Percentiles rank a stretch among this genome's conserved stretches.
Conservation (phyloP, 257 asterid species). For the Orobanche coerulescens region DNA sequence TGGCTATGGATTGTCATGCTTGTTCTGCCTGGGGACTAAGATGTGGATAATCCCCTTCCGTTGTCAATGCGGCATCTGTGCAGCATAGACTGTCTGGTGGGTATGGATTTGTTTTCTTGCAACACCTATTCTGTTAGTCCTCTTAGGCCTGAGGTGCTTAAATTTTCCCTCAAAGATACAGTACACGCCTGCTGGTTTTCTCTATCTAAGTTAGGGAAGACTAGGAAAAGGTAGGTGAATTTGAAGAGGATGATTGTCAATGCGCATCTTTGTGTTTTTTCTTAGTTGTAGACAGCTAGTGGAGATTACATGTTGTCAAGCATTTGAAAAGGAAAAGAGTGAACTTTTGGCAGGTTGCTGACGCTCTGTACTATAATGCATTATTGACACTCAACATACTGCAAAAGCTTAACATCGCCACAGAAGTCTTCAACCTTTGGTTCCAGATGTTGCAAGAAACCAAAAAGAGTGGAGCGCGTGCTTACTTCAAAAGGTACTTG, state of each 20-base stretch:
- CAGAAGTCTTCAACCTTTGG: slow-evolving; percentile 92
- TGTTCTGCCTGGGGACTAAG: too few species aligned
- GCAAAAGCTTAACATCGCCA: slow-evolving; percentile 84
- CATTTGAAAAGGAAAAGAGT: slow-evolving; percentile 15
- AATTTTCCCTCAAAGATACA: not conserved
- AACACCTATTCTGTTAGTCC: too few species aligned
- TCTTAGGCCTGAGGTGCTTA: not conserved
- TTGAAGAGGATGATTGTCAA: not conserved
- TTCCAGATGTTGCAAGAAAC: slow-evolving; percentile 92
- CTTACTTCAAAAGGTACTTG: slow-evolving; percentile 72
- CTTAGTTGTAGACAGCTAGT: not conserved
- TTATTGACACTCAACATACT: slow-evolving; percentile 58
- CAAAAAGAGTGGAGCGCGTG: slow-evolving; percentile 66
- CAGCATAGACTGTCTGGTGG: not conserved
- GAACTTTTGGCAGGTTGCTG: slow-evolving; percentile 64
- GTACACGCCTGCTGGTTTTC: not conserved
- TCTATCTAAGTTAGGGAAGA: not conserved
- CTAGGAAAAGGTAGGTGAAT: not conserved
- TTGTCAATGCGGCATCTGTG: not conserved
- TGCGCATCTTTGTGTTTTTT: not conserved
- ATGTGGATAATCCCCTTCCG: too few species aligned
- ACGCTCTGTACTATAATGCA: slow-evolving; percentile 87
- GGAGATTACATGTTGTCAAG: slow-evolving; percentile 6
- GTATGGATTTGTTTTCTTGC: not conserved
- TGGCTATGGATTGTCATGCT: too few species aligned